A percentile compares a stretch with the other conserved stretches of the same genome.
phyloP scores from a whole-genome alignment of 441 rosid genomes.

The Syzygium malaccense region DNA sequence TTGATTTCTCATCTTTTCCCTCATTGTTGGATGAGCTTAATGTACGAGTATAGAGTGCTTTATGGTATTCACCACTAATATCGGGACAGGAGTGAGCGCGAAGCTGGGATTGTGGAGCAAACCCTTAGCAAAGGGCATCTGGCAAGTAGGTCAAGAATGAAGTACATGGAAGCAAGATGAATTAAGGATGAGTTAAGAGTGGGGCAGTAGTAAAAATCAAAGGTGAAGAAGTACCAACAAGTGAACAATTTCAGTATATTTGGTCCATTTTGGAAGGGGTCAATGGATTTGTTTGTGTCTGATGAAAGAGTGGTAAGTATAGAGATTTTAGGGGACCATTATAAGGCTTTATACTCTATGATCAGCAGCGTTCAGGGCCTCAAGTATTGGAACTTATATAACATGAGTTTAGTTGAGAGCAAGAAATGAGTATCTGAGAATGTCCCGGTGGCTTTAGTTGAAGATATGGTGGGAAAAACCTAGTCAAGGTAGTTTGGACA shows the following conservation, averaged over 20 bases:
- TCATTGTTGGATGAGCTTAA: not conserved
- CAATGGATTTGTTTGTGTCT: not conserved
- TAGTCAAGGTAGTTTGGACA: not conserved
- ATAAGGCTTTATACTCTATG: not conserved
- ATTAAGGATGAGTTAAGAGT: not conserved
- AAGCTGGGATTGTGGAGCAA: not conserved
- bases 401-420: not conserved
- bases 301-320: not conserved
- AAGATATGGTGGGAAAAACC: not conserved
- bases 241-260: not conserved
- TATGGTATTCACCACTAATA: not conserved
- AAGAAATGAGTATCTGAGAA: not conserved
- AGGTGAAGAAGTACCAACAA: not conserved
- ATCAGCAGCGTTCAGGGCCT: not conserved
- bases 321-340: not conserved
- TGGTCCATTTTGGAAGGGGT: not conserved
- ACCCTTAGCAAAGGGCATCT: not conserved
- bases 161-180: not conserved
- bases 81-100: not conserved
- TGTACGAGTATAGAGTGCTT: not conserved
- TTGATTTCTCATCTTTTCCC: conserved; percentile 2
- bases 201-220: not conserved
- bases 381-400: not conserved
- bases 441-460: not conserved
- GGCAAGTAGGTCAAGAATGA: not conserved